Evolutionary conservation across 257 asterid genomes (phyloP), one percentile per base, ranked within the genome.

Genomic region (Solanum peruvianum): DNA sequence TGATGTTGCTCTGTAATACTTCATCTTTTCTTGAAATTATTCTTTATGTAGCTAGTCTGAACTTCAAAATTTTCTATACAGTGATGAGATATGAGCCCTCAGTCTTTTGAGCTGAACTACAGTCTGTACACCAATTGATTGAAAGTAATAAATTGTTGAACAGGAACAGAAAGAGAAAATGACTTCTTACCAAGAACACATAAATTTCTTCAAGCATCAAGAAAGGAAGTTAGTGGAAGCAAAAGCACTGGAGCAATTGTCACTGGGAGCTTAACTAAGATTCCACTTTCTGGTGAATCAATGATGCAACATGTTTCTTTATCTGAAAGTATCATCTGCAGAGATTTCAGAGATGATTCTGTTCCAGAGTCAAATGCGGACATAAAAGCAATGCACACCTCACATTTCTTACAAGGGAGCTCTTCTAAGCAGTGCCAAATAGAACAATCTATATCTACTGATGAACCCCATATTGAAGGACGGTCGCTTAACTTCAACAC

Each of bases 161-260:
- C 90, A 89, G 93, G 87, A 67, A 47, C 83, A 37, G 69, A 92
- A 87, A 80, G 60, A 56, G 90, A 90, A 83, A 90, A 84, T 87
- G 87, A 27, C 85, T 82, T 84, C 80, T 88, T 85, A 75, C 42
- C 85, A 86, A 88, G 78, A 75, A 66, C 83, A 82, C 89, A 75
- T 87, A 73, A 80, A 67, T 35, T 86, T 85, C 72, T 72, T 67
- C 89, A 37, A 87, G 83, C 85, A 85, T 90, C 89, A 83, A 85
- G 21, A 13, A 72, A 39, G 77, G 91, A 92, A 86, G 42, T 64
- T 87, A 82, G 86, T 83, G 77, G 87, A 58, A 83, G 56, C 70
- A 44, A 92, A 87, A 89, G 86, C 89, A 73, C 83, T 86, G 88
- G 86, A 75, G 85, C 87, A 78, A 73, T 80, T 72, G 86, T 56